These are phyloP conservation scores for Ustilago sp. DNA, from an alignment of 1,284 basidiomycete genomes.

Conservation along the genomic window DNA sequence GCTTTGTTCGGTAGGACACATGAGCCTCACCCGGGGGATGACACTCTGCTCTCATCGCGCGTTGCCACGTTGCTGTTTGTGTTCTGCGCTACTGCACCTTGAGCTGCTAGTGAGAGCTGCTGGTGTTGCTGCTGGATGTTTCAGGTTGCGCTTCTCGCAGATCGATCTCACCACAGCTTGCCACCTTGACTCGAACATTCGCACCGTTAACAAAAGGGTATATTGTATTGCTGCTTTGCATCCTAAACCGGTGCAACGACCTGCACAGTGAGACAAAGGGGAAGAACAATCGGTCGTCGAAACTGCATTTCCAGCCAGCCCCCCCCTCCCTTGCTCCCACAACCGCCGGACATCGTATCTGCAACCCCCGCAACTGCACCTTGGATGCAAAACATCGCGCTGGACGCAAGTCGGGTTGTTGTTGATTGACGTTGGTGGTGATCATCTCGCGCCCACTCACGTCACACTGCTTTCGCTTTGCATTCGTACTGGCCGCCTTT, in stretches of 20 bases:
- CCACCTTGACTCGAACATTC: background rate
- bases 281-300: slow-evolving; percentile 25
- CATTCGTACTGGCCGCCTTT: too few species aligned
- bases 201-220: slow-evolving; percentile 9
- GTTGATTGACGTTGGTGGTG: background rate
- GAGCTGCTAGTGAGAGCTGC: too few species aligned
- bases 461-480: too few species aligned
- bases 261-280: slow-evolving; percentile 7
- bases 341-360: slow-evolving; percentile 20
- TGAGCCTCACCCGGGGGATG: background rate
- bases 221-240: background rate
- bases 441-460: too few species aligned
- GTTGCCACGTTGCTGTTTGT: background rate
- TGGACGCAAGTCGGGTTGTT: background rate
- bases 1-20: too few species aligned
- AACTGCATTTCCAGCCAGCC: slow-evolving; percentile 26
- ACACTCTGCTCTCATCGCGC: background rate
- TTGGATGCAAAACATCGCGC: background rate
- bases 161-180: background rate
- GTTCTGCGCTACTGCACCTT: background rate
- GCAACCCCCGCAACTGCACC: slow-evolving; percentile 18
- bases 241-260: background rate
- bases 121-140: too few species aligned
- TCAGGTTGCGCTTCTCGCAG: background rate
- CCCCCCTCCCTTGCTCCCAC: background rate